Percentiles rank a stretch among this genome's conserved stretches.
Conservation (phyloP, 768 basidiomycete genomes). For the Omphalotus guepiniiformis region DNA sequence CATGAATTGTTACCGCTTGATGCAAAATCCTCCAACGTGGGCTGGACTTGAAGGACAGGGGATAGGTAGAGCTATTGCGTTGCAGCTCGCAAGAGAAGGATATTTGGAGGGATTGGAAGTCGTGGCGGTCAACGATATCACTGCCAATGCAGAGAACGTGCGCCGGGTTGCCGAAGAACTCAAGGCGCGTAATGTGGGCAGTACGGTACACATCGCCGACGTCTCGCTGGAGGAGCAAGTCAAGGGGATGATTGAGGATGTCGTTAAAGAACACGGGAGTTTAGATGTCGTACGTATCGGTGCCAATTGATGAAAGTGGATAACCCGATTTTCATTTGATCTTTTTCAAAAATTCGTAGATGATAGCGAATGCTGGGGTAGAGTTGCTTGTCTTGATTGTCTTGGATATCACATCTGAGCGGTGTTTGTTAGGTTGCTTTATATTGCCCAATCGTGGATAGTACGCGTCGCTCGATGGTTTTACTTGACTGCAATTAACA, state of each 20-base stretch:
- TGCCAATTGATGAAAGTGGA: background rate
- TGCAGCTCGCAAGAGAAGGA: constrained; percentile 37
- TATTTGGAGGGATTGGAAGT: too few relatives aligned
- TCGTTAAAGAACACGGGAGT: constrained; percentile 24
- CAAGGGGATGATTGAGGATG: constrained; percentile 24
- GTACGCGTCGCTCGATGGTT: background rate
- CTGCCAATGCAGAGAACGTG: constrained; percentile 21
- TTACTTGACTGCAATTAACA: background rate
- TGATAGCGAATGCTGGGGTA: background rate
- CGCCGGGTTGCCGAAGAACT: constrained; percentile 21
- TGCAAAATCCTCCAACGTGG: too few relatives aligned
- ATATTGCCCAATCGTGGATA: too few relatives aligned
- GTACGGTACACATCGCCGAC: constrained; percentile 21
- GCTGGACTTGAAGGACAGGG: too few relatives aligned
- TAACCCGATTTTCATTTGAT: background rate
- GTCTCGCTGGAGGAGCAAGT: constrained; percentile 33
- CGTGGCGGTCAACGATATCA: constrained; percentile 35
- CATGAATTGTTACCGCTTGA: too few relatives aligned
- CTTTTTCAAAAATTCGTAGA: background rate
- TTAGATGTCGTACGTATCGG: constrained; percentile 30
- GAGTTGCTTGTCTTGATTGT: too few relatives aligned
- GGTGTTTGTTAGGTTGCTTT: too few relatives aligned
- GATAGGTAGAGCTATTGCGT: constrained; percentile 38
- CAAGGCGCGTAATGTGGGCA: constrained; percentile 15
- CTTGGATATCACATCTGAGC: too few relatives aligned